Evolutionary conservation across 2,329 filamentous ascomycete species (phyloP).

Genomic region (Paecilomyces sp.): DNA sequence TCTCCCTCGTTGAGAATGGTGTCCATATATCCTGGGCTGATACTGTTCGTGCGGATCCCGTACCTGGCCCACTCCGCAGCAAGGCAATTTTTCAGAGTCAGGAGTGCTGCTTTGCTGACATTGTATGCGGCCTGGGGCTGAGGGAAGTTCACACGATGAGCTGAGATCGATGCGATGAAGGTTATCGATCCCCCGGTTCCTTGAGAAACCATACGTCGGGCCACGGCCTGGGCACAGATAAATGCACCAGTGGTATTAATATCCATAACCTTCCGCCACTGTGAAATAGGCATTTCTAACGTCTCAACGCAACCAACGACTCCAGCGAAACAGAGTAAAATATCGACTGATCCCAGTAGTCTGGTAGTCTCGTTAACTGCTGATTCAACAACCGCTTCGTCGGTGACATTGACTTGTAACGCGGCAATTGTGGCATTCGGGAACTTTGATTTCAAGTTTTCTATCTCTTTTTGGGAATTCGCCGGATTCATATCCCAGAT

Average conservation of each 20-base stretch:
- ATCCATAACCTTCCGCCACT: slow-evolving; percentile 60
- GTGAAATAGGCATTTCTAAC: slow-evolving; percentile 49
- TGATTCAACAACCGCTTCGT: slow-evolving; percentile 28
- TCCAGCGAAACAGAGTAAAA: slow-evolving; percentile 60
- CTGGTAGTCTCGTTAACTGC: slow-evolving; percentile 11
- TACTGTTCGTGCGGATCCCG: slow-evolving; percentile 64
- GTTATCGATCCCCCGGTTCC: slow-evolving; percentile 54
- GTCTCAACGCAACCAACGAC: slow-evolving; percentile 58
- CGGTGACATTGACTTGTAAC: slow-evolving; percentile 53
- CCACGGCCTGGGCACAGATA: slow-evolving; percentile 60
- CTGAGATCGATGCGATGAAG: slow-evolving; percentile 62
- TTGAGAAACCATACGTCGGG: slow-evolving; percentile 45
- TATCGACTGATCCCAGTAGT: slow-evolving; percentile 46
- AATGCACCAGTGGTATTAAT: slow-evolving; percentile 68
- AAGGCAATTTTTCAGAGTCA: slow-evolving; percentile 57
- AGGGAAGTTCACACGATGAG: slow-evolving; percentile 62
- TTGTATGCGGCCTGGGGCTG: slow-evolving; percentile 70
- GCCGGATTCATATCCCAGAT: slow-evolving; percentile 52
- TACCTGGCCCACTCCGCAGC: slow-evolving; percentile 67
- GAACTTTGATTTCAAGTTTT: slow-evolving; percentile 41
- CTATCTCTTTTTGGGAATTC: slow-evolving; percentile 29
- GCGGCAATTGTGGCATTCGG: slow-evolving; percentile 46
- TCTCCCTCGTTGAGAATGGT: slow-evolving; percentile 64
- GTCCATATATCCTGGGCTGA: slow-evolving; percentile 72
- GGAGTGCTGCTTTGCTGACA: slow-evolving; percentile 60